Percentiles rank a stretch among this genome's conserved stretches.
Conservation (phyloP, 2,329 filamentous ascomycete genomes). For the Cladosporium sp. region DNA sequence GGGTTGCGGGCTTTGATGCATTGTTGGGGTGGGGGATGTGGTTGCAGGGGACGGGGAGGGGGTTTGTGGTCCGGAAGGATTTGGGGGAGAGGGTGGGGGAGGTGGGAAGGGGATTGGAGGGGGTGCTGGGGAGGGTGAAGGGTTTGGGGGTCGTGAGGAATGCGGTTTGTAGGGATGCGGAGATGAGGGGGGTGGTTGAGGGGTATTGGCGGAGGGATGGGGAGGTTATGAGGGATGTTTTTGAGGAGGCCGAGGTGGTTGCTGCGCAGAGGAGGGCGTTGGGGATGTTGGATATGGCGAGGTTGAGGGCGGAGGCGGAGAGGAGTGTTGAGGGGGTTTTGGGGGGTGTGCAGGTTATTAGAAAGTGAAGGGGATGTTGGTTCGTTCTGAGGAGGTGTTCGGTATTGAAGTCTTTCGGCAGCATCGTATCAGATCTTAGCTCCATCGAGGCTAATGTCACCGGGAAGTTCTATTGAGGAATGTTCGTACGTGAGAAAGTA, state of each 20-base stretch:
- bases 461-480: too few relatives aligned
- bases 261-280: constrained; percentile 66
- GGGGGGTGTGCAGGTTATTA: constrained; percentile 5
- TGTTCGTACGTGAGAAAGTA: too few relatives aligned
- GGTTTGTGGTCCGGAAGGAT: constrained; percentile 60
- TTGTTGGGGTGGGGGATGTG: constrained; percentile 63
- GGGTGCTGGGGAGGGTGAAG: constrained; percentile 61
- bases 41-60: constrained; percentile 72
- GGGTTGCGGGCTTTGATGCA: constrained; percentile 54
- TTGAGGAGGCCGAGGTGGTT: constrained; percentile 73
- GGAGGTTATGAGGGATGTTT: constrained; percentile 63
- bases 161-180: constrained; percentile 68
- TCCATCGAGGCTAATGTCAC: too few relatives aligned
- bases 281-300: constrained; percentile 57
- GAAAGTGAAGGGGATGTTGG: not conserved
- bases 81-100: constrained; percentile 63
- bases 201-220: constrained; percentile 80
- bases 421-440: too few relatives aligned
- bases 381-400: too few relatives aligned
- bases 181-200: constrained; percentile 60
- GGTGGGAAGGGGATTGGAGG: constrained; percentile 52
- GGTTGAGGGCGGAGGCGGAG: constrained; percentile 61
- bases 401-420: too few relatives aligned
- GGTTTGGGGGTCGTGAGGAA: constrained; percentile 75
- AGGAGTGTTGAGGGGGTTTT: constrained; percentile 42